Evolutionary conservation across 306 rosid species (phyloP), one percentile per base, ranked within the genome.

Genomic region (Fragaria iinumae): DNA sequence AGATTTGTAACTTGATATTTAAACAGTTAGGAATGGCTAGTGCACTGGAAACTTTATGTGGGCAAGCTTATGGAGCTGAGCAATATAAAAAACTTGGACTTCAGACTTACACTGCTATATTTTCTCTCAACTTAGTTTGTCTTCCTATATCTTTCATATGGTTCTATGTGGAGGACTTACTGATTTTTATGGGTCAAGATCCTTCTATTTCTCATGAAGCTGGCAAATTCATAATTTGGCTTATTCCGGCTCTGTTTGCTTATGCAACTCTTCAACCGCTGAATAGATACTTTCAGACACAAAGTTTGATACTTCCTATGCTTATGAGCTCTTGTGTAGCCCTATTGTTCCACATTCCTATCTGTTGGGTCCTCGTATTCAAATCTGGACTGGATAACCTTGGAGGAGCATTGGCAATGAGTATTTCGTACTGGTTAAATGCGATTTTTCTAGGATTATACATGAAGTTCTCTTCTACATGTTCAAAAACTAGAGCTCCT

Each of bases 341-440:
- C 34, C 77, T 93, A 20, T 78, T 69, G 55, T 27, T 88, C 73
- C 91, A 88, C 38, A 53, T 90, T 36, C 91, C 91, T 53, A 74
- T 88, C 27, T 93, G 96, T 83, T 93, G 96, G 97, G 75, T 43
- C 73, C 66, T 90, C 70, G 96, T 93, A 21, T 93, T 77, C 76
- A 90, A 89, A 76, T 76, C 88, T 52, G 81, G 84, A 32, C 57
- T 89, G 11, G 75, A 25, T 4, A 84, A 74, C 81, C 32, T 85
- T 69, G 98, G 98, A 70, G 98, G 87, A 67, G 97, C 98, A 57
- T 43, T 94, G 38, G 87, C 98, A 50, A 78, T 89, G 27, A 82
- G 87, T 45, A 80, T 89, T 69, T 87, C 94, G 3, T 84, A 80
- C 45, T 91, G 98, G 97, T 32, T 74, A 17, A 89, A 88, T 84